Conservation (phyloP, 2,329 filamentous ascomycete genomes). For the Diaporthe sp. region DNA sequence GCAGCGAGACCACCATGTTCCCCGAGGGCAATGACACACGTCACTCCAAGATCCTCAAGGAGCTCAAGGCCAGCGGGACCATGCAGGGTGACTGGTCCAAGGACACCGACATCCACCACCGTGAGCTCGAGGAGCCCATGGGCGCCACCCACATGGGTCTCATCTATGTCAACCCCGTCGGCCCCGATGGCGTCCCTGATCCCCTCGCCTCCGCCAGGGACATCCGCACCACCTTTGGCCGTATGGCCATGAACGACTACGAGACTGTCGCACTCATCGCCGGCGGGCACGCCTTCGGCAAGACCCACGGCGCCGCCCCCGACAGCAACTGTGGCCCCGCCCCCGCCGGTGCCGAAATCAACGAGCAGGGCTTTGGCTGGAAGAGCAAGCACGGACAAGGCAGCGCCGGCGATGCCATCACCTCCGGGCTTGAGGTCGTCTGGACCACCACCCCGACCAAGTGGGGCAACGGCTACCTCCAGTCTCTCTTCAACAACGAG, state of each 20-base stretch:
- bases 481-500: slow-evolving; percentile 83
- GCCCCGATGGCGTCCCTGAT: slow-evolving; percentile 79
- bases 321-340: slow-evolving; percentile 75
- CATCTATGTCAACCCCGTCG: slow-evolving; percentile 87
- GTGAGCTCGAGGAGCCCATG: slow-evolving; percentile 76
- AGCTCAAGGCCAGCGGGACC: slow-evolving; percentile 51
- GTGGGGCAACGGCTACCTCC: slow-evolving; percentile 81
- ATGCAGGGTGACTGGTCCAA: slow-evolving; percentile 52
- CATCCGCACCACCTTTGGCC: slow-evolving; percentile 80
- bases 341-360: slow-evolving; percentile 73
- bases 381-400: slow-evolving; percentile 72
- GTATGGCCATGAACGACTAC: slow-evolving; percentile 88
- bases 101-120: slow-evolving; percentile 65
- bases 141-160: slow-evolving; percentile 80
- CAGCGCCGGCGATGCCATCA: slow-evolving; percentile 80
- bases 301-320: slow-evolving; percentile 81
- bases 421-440: slow-evolving; percentile 81
- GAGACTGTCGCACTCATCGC: slow-evolving; percentile 85
- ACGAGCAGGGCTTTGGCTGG: slow-evolving; percentile 81
- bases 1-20: slow-evolving; percentile 78
- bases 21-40: slow-evolving; percentile 74
- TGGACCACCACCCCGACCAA: slow-evolving; percentile 83
- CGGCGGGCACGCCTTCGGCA: slow-evolving; percentile 83
- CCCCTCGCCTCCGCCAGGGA: slow-evolving; percentile 77
- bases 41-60: slow-evolving; percentile 67